phyloP scores from a whole-genome alignment of 805 yeast genomes.

The Cephaloascus fragrans region DNA sequence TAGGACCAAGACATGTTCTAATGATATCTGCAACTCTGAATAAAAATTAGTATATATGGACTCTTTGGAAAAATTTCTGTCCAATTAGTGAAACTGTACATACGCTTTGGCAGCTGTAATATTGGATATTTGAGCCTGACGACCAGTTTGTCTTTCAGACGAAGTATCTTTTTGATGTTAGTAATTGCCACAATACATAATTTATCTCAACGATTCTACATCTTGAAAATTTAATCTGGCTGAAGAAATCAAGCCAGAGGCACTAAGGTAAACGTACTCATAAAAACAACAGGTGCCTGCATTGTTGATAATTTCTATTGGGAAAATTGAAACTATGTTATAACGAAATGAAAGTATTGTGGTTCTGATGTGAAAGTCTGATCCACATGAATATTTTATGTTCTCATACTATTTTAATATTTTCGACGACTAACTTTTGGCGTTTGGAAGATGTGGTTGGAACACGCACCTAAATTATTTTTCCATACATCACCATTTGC shows the following conservation, averaged over 20 bases:
- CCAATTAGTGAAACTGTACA: too few relatives aligned
- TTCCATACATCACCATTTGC: too few relatives aligned
- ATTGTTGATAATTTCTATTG: constrained; percentile 18
- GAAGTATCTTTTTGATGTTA: constrained; percentile 42
- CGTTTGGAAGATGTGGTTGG: too few relatives aligned
- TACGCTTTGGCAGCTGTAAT: constrained; percentile 97
- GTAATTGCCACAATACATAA: constrained; percentile 5
- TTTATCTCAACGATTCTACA: constrained; percentile 7
- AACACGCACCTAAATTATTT: too few relatives aligned
- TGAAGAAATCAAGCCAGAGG: background rate
- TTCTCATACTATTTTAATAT: too few relatives aligned
- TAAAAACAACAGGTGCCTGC: constrained; percentile 81
- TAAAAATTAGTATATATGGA: constrained; percentile 1
- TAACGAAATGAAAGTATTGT: too few relatives aligned
- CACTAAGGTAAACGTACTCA: constrained; percentile 31
- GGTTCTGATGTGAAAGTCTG: too few relatives aligned
- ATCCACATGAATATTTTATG: too few relatives aligned
- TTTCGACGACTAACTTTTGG: too few relatives aligned
- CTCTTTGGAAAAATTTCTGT: too few relatives aligned
- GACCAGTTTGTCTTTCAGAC: constrained; percentile 89
- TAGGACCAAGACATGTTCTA: constrained; percentile 96
- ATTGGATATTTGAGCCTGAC: constrained; percentile 94
- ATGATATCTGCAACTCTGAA: constrained; percentile 79
- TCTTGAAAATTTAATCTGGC: background rate
- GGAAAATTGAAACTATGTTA: too few relatives aligned